Base-by-base conservation (phyloP, 2,329 filamentous ascomycete genomes). In the Lachnellula suecica region DNA sequence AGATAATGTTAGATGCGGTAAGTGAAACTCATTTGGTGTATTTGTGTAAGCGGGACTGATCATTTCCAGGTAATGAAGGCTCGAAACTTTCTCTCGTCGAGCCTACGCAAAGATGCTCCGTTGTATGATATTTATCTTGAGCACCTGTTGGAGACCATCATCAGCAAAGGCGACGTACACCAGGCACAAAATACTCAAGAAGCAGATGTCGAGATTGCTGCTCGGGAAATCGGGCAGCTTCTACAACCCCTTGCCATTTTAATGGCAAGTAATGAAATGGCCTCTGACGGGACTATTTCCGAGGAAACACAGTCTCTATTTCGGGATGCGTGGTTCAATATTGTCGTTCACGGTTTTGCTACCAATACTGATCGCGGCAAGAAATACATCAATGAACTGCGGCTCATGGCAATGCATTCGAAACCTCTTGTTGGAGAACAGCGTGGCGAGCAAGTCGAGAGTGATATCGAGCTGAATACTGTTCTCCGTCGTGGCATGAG, bases 261-360 rank as follows among this genome's bases (percentile, higher is more conserved):
- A 47, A 88, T 96, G 69, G 87, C 90, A 8, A 76, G 74, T 27
- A 82, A 85, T 58, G 78, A 85, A 51, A 70, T 85, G 38, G 56
- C 75, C 73, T 20, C 74, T 71, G 29, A 68, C 56, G 51, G 66
- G 25, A 61, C 74, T 9, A 72, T 72, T 49, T 82, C 88, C 47
- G 87, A 92, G 47, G 85, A 93, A 53, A 82, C 84, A 7, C 81
- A 88, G 56, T 81, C 83, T 23, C 74, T 95, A 51, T 81, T 94
- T 60, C 85, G 93, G 47, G 92, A 99, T 75, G 90, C 91, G 4
- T 99, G 94, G 94, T 97, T 97, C 74, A 99, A 99, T 65, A 91
- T 97, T 57, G 89, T 92, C 20, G 88, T 96, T 1, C 94, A 99
- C 68, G 94, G 92, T 4, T 96, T 97, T 67, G 87, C 85, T 9